Percentiles rank a stretch among this genome's conserved stretches.
Conservation (phyloP, 179 eudicot genomes). For the Beta macrorhiza region DNA sequence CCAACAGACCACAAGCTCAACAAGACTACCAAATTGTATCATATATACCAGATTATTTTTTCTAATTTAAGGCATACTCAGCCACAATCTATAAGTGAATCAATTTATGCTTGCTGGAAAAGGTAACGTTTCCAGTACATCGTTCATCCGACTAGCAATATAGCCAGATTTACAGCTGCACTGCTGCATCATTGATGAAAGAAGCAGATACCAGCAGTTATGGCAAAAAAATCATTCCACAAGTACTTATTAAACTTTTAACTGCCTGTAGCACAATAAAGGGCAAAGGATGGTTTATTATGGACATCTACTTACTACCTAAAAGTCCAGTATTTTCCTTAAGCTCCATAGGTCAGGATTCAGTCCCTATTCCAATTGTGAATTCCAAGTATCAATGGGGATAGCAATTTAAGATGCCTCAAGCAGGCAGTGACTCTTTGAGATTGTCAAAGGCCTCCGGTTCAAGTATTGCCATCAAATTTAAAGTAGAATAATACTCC, state of each 20-base stretch:
- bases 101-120: not conserved
- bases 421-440: not conserved
- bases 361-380: not conserved
- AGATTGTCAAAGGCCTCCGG: slow-evolving; percentile 2
- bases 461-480: not conserved
- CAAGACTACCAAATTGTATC: slow-evolving; percentile 1
- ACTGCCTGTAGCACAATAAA: not conserved
- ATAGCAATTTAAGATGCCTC: slow-evolving; percentile 2
- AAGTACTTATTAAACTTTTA: not conserved
- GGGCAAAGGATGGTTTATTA: not conserved
- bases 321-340: not conserved
- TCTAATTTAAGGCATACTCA: not conserved
- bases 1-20: not conserved
- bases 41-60: not conserved
- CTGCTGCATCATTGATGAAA: not conserved
- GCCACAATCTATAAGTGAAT: not conserved
- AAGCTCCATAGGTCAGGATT: not conserved
- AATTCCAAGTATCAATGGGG: not conserved
- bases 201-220: not conserved
- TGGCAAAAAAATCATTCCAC: not conserved
- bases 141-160: no score
- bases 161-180: not conserved
- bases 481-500: not conserved
- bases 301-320: not conserved
- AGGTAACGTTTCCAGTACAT: not conserved